Evolutionary conservation across 1,139 yeast genomes (phyloP).

Genomic region (Hyphopichia burtonii): DNA sequence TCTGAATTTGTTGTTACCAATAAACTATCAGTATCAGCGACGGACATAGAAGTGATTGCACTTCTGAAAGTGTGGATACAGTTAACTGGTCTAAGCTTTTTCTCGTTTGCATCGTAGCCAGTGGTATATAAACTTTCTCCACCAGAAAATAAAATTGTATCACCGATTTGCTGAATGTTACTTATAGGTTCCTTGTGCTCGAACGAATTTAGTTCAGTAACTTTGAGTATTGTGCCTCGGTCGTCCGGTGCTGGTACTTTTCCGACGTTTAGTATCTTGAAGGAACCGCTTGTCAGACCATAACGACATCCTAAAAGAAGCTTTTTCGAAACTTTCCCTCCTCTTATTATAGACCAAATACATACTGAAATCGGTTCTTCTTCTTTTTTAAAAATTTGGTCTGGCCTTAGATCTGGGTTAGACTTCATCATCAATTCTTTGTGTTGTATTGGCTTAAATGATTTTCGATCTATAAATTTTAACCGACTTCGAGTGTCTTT

Average conservation of each 20-base stretch:
- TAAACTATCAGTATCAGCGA: conserved; percentile 17
- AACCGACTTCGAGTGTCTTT: conserved; percentile 23
- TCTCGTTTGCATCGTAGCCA: conserved; percentile 36
- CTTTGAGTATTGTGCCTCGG: conserved; percentile 15
- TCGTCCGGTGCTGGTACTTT: conserved; percentile 17
- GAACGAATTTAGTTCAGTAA: conserved; percentile 39
- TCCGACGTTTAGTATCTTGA: conserved; percentile 44
- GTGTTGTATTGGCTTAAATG: conserved; percentile 19
- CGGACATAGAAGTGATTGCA: conserved; percentile 32
- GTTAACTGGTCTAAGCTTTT: conserved; percentile 32
- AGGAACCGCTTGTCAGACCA: conserved; percentile 24
- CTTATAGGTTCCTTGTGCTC: conserved; percentile 34
- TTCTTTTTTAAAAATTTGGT: conserved; percentile 23
- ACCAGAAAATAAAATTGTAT: conserved; percentile 34
- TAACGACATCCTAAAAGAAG: conserved; percentile 40
- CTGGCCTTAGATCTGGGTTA: conserved; percentile 9
- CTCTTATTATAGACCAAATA: conserved; percentile 32
- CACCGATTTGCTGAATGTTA: conserved; percentile 36
- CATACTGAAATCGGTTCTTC: conserved; percentile 40
- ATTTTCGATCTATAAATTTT: conserved; percentile 35
- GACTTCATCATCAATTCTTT: conserved; percentile 19
- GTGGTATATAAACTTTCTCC: conserved; percentile 34
- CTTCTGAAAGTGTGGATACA: conserved; percentile 33
- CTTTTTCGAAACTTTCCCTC: conserved; percentile 36
- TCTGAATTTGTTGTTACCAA: conserved; percentile 41